These are phyloP conservation scores for Trichoderma erinaceum DNA, from an alignment of 495 filamentous ascomycete species.

Conservation along the genomic window DNA sequence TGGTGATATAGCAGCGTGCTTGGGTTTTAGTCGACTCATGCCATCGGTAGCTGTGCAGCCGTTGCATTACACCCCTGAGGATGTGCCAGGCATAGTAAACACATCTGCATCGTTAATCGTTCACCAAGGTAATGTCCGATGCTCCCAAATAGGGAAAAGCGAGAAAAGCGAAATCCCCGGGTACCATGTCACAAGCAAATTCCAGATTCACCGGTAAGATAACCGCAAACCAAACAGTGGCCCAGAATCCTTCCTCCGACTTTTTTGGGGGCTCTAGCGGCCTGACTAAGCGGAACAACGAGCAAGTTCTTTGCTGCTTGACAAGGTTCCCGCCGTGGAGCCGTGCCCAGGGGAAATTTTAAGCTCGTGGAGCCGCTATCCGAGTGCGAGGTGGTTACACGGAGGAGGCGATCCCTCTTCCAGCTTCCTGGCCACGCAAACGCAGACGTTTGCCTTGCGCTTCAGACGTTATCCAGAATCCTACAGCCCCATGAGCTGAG, in stretches of 20 bases:
- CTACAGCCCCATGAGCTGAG: not conserved
- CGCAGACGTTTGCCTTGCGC: not conserved
- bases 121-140: no score
- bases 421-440: not conserved
- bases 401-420: not conserved
- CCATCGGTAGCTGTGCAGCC: no score
- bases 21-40: no score
- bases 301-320: not conserved
- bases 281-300: constrained; percentile 5
- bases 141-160: no score
- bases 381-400: not conserved
- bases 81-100: no score
- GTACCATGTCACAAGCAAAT: not conserved
- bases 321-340: not conserved
- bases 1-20: no score
- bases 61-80: no score
- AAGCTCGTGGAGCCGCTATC: constrained; percentile 8
- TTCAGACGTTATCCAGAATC: not conserved
- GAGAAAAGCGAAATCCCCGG: no score
- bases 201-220: no score
- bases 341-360: constrained; percentile 2
- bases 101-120: no score
- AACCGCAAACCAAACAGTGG: no score
- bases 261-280: not conserved
- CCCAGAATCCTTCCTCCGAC: no score